Conservation (phyloP, 2,329 filamentous ascomycete genomes). For the Diaporthe nobilis region DNA sequence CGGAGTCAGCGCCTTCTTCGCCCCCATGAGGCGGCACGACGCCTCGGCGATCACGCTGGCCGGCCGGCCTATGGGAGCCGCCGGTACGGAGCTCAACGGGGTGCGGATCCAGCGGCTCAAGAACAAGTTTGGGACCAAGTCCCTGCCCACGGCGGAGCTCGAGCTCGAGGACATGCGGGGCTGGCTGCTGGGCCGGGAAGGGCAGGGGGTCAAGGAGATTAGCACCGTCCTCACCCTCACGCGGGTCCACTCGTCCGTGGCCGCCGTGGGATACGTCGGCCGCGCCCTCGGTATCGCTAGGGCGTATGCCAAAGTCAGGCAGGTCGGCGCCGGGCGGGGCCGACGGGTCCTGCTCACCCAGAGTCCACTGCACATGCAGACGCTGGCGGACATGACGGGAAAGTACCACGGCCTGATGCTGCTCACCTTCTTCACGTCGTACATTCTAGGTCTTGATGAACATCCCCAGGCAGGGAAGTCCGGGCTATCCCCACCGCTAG, state of each 20-base stretch:
- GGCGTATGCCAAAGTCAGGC: conserved; percentile 70
- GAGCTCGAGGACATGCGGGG: conserved; percentile 74
- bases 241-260: conserved; percentile 69
- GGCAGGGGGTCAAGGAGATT: conserved; percentile 78
- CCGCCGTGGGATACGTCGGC: conserved; percentile 66
- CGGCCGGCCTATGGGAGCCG: conserved; percentile 32
- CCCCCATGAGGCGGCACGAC: conserved; percentile 69
- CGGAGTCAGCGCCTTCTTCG: conserved; percentile 73
- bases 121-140: conserved; percentile 78
- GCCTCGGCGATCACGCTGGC: conserved; percentile 45
- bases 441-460: conserved; percentile 68
- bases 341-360: conserved; percentile 63
- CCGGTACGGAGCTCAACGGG: conserved; percentile 71
- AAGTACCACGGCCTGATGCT: conserved; percentile 71
- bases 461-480: conserved; percentile 46
- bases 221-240: conserved; percentile 78
- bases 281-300: conserved; percentile 70
- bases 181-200: conserved; percentile 76
- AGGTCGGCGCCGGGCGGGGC: conserved; percentile 61
- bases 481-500: conserved; percentile 44
- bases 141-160: conserved; percentile 80
- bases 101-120: conserved; percentile 79
- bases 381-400: conserved; percentile 68
- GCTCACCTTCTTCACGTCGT: conserved; percentile 67
- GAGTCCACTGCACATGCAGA: conserved; percentile 70